Evolutionary conservation across 176 grass and related monocot genomes (phyloP).

Genomic region (Pontederia crassipes): DNA sequence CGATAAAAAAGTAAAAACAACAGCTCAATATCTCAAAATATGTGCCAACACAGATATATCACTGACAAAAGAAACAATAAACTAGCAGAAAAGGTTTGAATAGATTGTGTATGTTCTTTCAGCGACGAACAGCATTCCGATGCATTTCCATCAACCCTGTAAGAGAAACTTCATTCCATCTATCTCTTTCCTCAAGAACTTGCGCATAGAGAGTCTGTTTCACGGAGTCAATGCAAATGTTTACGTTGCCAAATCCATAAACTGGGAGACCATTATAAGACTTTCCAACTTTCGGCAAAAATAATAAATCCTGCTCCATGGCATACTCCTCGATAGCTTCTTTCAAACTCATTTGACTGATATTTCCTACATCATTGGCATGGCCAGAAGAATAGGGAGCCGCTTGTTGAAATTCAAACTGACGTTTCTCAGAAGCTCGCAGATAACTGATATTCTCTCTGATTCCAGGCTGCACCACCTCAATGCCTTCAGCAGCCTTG

Average conservation of each 20-base stretch:
- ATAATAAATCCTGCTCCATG: conserved; percentile 57
- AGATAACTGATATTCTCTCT: conserved; percentile 60
- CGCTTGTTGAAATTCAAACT: conserved; percentile 64
- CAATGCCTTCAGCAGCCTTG: conserved; percentile 60
- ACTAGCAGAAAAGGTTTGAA: no score
- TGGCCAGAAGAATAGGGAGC: conserved; percentile 22
- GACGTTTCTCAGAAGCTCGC: conserved; percentile 56
- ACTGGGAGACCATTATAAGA: conserved; percentile 67
- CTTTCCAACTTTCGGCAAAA: conserved; percentile 79
- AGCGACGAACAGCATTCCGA: conserved; percentile 16
- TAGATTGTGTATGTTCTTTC: conserved; percentile 3
- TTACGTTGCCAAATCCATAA: conserved; percentile 73
- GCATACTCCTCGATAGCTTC: conserved; percentile 81
- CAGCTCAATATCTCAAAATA: no score
- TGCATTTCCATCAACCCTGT: conserved; percentile 79
- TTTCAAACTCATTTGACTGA: conserved; percentile 74
- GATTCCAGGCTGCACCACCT: conserved; percentile 58
- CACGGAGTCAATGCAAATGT: conserved; percentile 69
- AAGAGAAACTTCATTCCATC: conserved; percentile 75
- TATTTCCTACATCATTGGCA: conserved; percentile 22
- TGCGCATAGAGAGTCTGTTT: conserved; percentile 71
- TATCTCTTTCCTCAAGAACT: conserved; percentile 46
- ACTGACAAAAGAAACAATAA: no score
- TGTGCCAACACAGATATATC: no score
- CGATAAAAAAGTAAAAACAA: no score